Conservation (phyloP, 306 rosid species). For the Quercus gilva region DNA sequence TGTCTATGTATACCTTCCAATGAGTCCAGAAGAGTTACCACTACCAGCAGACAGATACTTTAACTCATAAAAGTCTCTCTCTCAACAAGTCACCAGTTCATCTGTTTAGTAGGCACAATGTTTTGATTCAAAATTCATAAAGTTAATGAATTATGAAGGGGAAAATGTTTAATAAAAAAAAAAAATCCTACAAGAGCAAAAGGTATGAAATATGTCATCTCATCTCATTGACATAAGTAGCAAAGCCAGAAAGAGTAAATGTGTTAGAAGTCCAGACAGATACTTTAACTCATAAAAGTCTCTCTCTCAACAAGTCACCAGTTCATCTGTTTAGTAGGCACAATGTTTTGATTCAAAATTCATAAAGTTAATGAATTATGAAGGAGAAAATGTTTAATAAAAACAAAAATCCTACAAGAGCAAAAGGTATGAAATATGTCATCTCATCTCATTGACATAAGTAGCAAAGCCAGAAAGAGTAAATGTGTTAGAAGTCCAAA, state of each 20-base stretch:
- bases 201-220: not conserved
- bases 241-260: slow-evolving; percentile 8
- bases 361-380: not conserved
- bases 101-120: not conserved
- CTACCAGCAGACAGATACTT: not conserved
- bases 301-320: not conserved
- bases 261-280: slow-evolving; percentile 15
- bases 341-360: not conserved
- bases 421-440: not conserved
- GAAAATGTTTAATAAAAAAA: not conserved
- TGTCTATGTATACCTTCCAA: not conserved
- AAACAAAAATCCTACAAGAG: not conserved
- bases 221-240: not conserved
- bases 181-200: not conserved
- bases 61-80: not conserved
- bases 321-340: not conserved
- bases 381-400: not conserved
- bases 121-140: not conserved
- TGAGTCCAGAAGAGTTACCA: not conserved
- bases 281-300: not conserved
- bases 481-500: slow-evolving; percentile 23
- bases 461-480: not conserved
- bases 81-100: not conserved
- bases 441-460: slow-evolving; percentile 8
- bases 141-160: not conserved